Conservation (phyloP, 1,139 yeast species). For the Pichia inconspicua region DNA sequence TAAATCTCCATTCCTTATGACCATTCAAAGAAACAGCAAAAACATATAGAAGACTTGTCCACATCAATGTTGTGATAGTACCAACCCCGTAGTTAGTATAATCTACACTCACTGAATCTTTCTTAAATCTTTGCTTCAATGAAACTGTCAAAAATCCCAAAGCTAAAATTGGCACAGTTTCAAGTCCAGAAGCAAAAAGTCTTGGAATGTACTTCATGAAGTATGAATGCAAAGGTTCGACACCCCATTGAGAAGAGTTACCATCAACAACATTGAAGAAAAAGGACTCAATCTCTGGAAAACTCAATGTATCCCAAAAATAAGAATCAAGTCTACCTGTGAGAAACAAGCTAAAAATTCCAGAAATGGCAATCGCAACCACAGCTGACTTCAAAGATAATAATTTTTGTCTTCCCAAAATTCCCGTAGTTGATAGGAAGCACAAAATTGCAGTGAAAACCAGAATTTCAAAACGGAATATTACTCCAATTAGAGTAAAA, state of each 20-base stretch:
- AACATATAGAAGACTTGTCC: constrained; percentile 48
- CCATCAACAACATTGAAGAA: constrained; percentile 68
- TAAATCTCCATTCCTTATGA: constrained; percentile 93
- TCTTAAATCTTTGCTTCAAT: not conserved
- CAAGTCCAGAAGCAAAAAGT: constrained; percentile 25
- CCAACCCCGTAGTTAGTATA: constrained; percentile 29
- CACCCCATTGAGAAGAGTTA: constrained; percentile 75
- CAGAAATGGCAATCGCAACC: constrained; percentile 29
- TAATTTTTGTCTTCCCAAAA: constrained; percentile 3
- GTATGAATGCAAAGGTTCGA: constrained; percentile 65
- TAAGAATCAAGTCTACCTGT: constrained; percentile 59
- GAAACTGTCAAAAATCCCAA: constrained; percentile 38
- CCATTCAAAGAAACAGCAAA: constrained; percentile 69
- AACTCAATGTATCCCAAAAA: constrained; percentile 49
- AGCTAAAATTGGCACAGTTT: constrained; percentile 35
- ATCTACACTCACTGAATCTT: constrained; percentile 28
- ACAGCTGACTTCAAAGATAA: constrained; percentile 36
- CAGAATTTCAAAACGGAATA: constrained; percentile 69
- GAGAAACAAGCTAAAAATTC: constrained; percentile 22
- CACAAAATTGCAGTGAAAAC: constrained; percentile 43
- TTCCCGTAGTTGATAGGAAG: constrained; percentile 6
- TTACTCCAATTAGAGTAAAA: constrained; percentile 55
- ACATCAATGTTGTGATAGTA: constrained; percentile 32
- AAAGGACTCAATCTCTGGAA: constrained; percentile 75
- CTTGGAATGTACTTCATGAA: constrained; percentile 51